Percentiles rank a stretch among this genome's conserved stretches.
Evolutionary conservation across 257 asterid genomes (phyloP).

Genomic region (Parsonsia alboflavescens): DNA sequence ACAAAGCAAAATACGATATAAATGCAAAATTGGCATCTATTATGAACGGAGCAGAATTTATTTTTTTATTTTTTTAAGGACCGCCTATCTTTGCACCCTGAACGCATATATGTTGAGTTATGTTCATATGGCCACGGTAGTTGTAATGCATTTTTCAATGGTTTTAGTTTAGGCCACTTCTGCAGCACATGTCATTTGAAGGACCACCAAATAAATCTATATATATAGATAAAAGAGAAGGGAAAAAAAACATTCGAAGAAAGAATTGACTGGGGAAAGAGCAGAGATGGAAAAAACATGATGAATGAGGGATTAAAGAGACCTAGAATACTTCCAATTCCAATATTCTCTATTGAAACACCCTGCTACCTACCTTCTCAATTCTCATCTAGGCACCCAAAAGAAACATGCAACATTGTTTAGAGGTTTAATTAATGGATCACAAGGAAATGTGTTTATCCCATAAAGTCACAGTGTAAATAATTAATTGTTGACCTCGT

Average conservation of each 20-base stretch:
- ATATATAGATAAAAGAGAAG: background rate
- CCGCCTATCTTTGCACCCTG: background rate
- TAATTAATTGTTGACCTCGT: too few relatives aligned
- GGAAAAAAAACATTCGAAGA: background rate
- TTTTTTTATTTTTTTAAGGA: background rate
- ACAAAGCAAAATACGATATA: background rate
- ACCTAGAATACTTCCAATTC: too few relatives aligned
- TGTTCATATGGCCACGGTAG: background rate
- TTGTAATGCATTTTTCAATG: background rate
- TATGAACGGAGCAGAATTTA: background rate
- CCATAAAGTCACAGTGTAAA: too few relatives aligned
- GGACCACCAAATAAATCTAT: slow-evolving; percentile 1
- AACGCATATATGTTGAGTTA: background rate
- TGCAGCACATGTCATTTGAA: background rate
- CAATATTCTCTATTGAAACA: too few relatives aligned
- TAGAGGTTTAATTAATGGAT: too few relatives aligned
- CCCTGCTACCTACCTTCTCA: too few relatives aligned
- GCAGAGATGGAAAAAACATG: too few relatives aligned
- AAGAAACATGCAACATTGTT: too few relatives aligned
- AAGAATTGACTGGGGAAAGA: too few relatives aligned
- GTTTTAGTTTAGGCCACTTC: background rate
- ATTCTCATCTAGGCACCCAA: too few relatives aligned
- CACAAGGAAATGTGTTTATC: too few relatives aligned
- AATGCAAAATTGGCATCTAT: background rate
- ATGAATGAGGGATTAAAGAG: too few relatives aligned